These are phyloP conservation scores for Alternaria consortialis DNA, from an alignment of 2,329 filamentous ascomycete species.

Conservation along the genomic window DNA sequence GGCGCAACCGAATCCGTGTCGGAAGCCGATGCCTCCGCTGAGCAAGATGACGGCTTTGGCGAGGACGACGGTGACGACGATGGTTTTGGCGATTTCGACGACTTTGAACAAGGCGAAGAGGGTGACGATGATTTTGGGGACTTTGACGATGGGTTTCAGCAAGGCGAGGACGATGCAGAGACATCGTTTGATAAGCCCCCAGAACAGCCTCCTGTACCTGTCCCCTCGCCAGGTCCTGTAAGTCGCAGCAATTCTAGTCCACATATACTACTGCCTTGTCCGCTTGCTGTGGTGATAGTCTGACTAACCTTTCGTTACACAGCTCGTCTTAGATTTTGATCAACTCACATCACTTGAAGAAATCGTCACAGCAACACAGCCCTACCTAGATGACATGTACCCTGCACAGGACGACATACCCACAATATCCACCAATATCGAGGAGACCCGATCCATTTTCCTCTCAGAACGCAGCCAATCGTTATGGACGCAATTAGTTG, in stretches of 20 bases:
- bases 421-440: constrained; percentile 51
- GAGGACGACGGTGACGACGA: constrained; percentile 62
- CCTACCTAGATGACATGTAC: constrained; percentile 71
- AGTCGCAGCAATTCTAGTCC: constrained; percentile 53
- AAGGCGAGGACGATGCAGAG: constrained; percentile 50
- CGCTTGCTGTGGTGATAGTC: constrained; percentile 35
- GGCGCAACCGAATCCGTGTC: constrained; percentile 17
- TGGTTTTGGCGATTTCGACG: constrained; percentile 67
- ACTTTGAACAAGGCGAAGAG: constrained; percentile 64
- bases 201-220: constrained; percentile 51
- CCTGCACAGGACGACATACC: constrained; percentile 56
- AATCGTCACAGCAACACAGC: constrained; percentile 67
- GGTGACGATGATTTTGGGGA: constrained; percentile 59
- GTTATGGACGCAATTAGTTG: constrained; percentile 94
- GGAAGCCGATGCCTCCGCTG: constrained; percentile 17
- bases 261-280: constrained; percentile 47
- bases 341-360: constrained; percentile 67
- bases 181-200: constrained; percentile 52
- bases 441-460: constrained; percentile 56
- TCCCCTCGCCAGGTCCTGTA: constrained; percentile 58
- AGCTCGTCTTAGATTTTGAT: constrained; percentile 75
- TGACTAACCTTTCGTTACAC: constrained; percentile 39
- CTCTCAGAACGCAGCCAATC: constrained; percentile 87
- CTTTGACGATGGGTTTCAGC: constrained; percentile 59
- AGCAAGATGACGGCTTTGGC: constrained; percentile 21